Conservation (phyloP, 352 stramenopile genomes). For the Phytophthora melonis region DNA sequence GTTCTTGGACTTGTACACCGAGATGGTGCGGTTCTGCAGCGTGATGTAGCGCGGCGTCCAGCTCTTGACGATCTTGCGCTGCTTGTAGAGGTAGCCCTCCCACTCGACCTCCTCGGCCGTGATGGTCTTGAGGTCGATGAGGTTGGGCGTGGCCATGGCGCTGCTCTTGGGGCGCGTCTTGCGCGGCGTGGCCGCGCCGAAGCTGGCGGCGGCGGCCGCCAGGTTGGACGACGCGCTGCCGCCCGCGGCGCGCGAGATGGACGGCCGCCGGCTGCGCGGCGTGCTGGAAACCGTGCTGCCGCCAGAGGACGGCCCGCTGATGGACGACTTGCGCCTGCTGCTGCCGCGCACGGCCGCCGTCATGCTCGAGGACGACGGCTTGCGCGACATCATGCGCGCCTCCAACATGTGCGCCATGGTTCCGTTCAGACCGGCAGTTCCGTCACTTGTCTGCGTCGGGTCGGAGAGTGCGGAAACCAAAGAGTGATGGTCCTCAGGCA, state of each 20-base stretch:
- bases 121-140: slow-evolving; percentile 91
- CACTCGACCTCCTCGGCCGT: slow-evolving; percentile 88
- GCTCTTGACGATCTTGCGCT: slow-evolving; percentile 91
- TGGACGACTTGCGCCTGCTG: slow-evolving; percentile 60
- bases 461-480: slow-evolving; percentile 14
- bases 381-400: slow-evolving; percentile 66
- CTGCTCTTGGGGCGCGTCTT: slow-evolving; percentile 18
- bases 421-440: neutral
- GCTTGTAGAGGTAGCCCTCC: slow-evolving; percentile 92
- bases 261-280: slow-evolving; percentile 44
- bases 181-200: slow-evolving; percentile 2
- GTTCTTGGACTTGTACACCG: slow-evolving; percentile 90
- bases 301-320: slow-evolving; percentile 39
- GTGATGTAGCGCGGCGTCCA: slow-evolving; percentile 91
- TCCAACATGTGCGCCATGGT: slow-evolving; percentile 75
- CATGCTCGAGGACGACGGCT: slow-evolving; percentile 42
- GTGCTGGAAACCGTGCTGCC: slow-evolving; percentile 34
- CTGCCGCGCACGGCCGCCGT: slow-evolving; percentile 23
- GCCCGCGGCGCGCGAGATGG: slow-evolving; percentile 39
- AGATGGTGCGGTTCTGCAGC: slow-evolving; percentile 81
- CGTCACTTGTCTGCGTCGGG: neutral
- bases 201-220: slow-evolving; percentile 10
- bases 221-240: slow-evolving; percentile 41
- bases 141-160: slow-evolving; percentile 68
- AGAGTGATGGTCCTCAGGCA: slow-evolving; percentile 42